Percentiles rank a stretch among this genome's conserved stretches.
Evolutionary conservation across 768 basidiomycete species (phyloP).

Genomic region (Russula virescens): DNA sequence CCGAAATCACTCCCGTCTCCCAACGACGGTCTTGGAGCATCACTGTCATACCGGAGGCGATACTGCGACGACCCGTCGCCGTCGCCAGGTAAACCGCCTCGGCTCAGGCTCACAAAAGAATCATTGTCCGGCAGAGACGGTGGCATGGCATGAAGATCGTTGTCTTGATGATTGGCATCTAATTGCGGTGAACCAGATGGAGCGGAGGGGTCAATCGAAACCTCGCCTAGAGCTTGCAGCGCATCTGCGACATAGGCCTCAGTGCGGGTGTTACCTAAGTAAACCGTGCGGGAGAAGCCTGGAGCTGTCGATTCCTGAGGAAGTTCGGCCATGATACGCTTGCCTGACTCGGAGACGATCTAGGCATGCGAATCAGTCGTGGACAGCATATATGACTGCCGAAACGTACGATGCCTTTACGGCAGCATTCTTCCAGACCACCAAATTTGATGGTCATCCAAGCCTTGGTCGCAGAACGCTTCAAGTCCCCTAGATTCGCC

Average conservation of each 20-base stretch:
- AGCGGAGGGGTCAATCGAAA: conserved; percentile 40
- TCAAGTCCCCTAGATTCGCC: conserved; percentile 74
- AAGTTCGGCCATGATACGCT: conserved; percentile 53
- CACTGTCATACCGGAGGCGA: background rate
- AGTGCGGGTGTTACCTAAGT: conserved; percentile 59
- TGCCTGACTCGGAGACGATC: conserved; percentile 54
- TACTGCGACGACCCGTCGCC: background rate
- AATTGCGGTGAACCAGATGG: conserved; percentile 28
- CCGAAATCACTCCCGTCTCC: background rate
- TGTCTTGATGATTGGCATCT: background rate
- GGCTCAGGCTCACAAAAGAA: background rate
- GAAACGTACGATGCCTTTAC: conserved; percentile 57
- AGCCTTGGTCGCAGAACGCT: conserved; percentile 58
- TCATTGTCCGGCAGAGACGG: background rate
- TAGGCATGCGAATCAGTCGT: conserved; percentile 24
- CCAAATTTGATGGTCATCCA: conserved; percentile 87
- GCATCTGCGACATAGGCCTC: conserved; percentile 61
- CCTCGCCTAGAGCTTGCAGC: conserved; percentile 46
- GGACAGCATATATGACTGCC: background rate
- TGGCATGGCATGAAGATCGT: background rate
- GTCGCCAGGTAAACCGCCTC: background rate
- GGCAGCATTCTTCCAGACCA: conserved; percentile 74
- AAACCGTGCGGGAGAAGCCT: conserved; percentile 68
- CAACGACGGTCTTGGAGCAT: background rate
- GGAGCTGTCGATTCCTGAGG: conserved; percentile 76